Evolutionary conservation across 2,329 filamentous ascomycete genomes (phyloP), one percentile per base, ranked within the genome.

Genomic region (Aspergillus intermedius): DNA sequence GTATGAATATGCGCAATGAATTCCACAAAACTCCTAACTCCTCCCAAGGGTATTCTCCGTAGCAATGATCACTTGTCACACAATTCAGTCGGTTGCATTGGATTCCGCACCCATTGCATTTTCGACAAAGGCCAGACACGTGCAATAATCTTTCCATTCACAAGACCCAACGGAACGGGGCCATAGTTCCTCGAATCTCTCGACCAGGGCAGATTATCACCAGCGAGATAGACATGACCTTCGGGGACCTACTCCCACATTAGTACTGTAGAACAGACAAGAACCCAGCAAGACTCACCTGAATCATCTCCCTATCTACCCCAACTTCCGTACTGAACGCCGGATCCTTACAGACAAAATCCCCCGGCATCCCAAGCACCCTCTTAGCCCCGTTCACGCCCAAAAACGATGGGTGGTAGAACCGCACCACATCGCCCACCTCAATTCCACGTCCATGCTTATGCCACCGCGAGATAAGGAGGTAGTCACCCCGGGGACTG

Each of bases 151-250:
- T 95, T 97, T 42, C 90, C 90, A 59, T 79, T 83, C 41, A 98
- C 80, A 54, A 98, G 73, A 1, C 82, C 91, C 62, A 98, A 73
- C 0, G 93, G 93, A 23, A 98, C 66, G 0, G 93, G 89, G 0
- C 93, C 93, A 71, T 86, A 95, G 37, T 83, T 76, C 53, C 93
- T 82, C 40, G 90, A 96, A 73, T 98, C 93, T 55, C 88, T 76
- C 21, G 90, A 96, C 60, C 81, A 86, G 3, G 82, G 77, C 52
- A 95, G 64, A 67, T 97, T 97, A 68, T 98, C 93, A 2, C 93
- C 93, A 2, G 83, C 81, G 5, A 96, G 74, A 82, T 89, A 97
- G 61, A 90, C 94, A 74, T 98, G 93, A 1, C 93, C 93, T 62
- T 87, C 77, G 0, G 93, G 93, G 13, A 98, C 82, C 87, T 94